A percentile compares a stretch with the other conserved stretches of the same genome.
phyloP scores from a whole-genome alignment of 257 asterid genomes.

The Thymus mandschuricus region DNA sequence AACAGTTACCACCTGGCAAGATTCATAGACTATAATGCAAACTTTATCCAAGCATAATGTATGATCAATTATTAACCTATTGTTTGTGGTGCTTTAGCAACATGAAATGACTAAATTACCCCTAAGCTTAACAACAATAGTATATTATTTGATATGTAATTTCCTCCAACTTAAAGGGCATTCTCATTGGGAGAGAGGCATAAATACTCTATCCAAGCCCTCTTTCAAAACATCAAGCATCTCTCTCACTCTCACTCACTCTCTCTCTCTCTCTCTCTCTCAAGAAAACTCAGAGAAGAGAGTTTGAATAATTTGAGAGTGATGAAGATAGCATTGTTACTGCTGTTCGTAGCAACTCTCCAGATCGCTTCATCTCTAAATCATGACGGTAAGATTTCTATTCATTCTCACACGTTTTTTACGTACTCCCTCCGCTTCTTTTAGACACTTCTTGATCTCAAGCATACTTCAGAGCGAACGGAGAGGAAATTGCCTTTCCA shows the following conservation, averaged over 20 bases:
- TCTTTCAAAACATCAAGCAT: constrained; percentile 25
- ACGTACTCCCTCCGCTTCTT: no score
- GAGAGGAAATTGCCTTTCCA: no score
- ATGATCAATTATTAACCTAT: no score
- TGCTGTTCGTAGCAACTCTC: constrained; percentile 39
- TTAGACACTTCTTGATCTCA: no score
- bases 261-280: not conserved
- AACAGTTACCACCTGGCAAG: no score
- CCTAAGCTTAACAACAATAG: not conserved
- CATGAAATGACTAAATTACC: not conserved
- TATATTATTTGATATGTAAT: constrained; percentile 16
- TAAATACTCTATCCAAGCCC: constrained; percentile 40
- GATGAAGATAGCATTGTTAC: constrained; percentile 23
- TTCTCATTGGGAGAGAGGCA: constrained; percentile 29
- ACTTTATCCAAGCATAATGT: no score
- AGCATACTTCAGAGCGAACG: no score
- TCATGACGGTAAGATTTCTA: constrained; percentile 41
- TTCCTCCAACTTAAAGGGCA: constrained; percentile 32
- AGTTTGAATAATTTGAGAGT: not conserved
- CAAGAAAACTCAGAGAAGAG: not conserved
- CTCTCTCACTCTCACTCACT: not conserved
- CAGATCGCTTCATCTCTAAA: constrained; percentile 33
- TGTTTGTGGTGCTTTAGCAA: not conserved
- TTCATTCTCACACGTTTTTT: no score
- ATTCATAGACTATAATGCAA: no score